Base-by-base conservation (phyloP, 352 stramenopile species). In the Pythium rishiriense region DNA sequence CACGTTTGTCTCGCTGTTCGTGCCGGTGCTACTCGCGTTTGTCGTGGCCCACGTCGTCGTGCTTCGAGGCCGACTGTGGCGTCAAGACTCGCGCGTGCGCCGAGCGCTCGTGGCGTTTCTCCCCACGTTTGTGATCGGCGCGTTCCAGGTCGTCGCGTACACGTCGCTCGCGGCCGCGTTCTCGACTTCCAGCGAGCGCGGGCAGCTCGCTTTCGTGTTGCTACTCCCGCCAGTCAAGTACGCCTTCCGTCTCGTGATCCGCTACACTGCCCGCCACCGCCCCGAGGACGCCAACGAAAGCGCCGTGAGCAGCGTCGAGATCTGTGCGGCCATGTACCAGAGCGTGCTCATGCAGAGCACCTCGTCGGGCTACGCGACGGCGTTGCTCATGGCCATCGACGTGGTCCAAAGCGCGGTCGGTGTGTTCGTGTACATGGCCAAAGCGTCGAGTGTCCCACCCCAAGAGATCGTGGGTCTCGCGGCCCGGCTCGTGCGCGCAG, bases 281-380 rank as follows among this genome's bases (percentile, higher is more conserved):
- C 26, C n/a, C 7, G 48, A 55, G 6, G 11, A 24, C n/a, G 28
- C 48, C 2, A 14, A 19, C 2, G 48, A 55, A 10, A 26, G 11
- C 7, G 48, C 48, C 5, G 28, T 41, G 15, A 55, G 26, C 11
- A 28, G 22, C 48, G 48, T 55, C 26, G 48, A 55, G 29, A 55
- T 55, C 29, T 28, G 48, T 41, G 28, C 48, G 15, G 24, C 28
- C 3, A 55, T 42, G 17, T 55, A 55, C 28, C 48, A 55, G 25
- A 11, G 28, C 3, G 42, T 42, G 48, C 41, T 55, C 19, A 21
- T 42, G 11, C 48, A 55, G 29, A 21, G 12, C 19, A 55, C 48
- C 3, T 28, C 48, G 28, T 55, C 48, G 10, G 17, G 28, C 5
- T 4, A 28, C 7, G 26, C 25, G 48, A 55, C 48, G 3, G 48